phyloP scores from a whole-genome alignment of 1,284 basidiomycete species.

The Apiotrichum sp. region DNA sequence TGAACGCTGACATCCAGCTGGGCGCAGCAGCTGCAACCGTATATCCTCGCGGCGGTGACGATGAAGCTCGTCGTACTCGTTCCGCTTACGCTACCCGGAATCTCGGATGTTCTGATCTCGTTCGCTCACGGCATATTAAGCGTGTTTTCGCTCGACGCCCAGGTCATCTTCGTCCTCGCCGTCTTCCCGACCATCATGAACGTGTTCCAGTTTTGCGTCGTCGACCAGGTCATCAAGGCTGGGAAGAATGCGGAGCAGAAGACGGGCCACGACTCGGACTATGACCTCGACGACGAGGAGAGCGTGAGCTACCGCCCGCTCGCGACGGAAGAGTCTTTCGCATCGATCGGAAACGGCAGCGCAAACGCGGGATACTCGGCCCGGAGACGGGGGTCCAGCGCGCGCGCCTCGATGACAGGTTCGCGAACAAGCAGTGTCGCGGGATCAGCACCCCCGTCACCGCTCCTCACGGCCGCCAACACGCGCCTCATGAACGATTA shows the following conservation, averaged over 20 bases:
- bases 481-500: neutral
- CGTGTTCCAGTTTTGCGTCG: conserved; percentile 58
- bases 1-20: conserved; percentile 53
- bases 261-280: neutral
- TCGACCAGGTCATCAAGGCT: conserved; percentile 47
- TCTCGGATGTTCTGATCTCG: conserved; percentile 65
- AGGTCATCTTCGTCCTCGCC: conserved; percentile 86
- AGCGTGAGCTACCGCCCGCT: conserved; percentile 6
- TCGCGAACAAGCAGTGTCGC: conserved; percentile 3
- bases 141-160: conserved; percentile 66
- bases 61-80: conserved; percentile 85
- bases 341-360: neutral
- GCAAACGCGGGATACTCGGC: neutral
- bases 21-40: conserved; percentile 77
- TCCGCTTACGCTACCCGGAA: conserved; percentile 54
- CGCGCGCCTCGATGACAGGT: neutral
- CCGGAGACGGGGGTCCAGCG: conserved; percentile 2
- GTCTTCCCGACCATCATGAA: conserved; percentile 92
- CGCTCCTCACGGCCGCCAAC: neutral
- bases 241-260: conserved; percentile 16
- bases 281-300: conserved; percentile 7
- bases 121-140: conserved; percentile 75
- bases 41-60: conserved; percentile 71
- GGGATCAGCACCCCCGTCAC: neutral
- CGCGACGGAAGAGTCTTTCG: conserved; percentile 2